phyloP scores from a whole-genome alignment of 2,329 filamentous ascomycete genomes.

The Aspergillus sp. region DNA sequence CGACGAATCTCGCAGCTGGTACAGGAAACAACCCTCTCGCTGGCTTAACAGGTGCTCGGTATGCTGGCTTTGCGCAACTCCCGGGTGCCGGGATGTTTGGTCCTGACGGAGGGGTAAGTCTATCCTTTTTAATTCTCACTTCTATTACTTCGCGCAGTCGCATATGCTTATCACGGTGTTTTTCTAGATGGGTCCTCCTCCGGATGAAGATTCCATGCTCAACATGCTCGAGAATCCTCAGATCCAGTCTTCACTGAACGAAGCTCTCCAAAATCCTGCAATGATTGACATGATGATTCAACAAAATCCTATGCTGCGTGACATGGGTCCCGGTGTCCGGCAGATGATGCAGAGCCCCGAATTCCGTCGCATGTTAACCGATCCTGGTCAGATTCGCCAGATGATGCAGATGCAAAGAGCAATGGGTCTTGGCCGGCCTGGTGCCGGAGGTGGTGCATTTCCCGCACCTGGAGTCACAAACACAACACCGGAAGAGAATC shows the following conservation, averaged over 20 bases:
- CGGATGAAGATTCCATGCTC: constrained; percentile 69
- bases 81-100: constrained; percentile 85
- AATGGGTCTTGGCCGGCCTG: constrained; percentile 47
- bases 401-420: constrained; percentile 72
- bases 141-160: not conserved
- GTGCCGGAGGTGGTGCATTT: constrained; percentile 52
- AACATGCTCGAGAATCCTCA: constrained; percentile 83
- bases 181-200: constrained; percentile 78
- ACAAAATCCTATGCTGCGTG: constrained; percentile 72
- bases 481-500: constrained; percentile 57
- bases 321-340: constrained; percentile 63
- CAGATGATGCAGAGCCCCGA: constrained; percentile 82
- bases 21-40: constrained; percentile 79
- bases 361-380: constrained; percentile 87
- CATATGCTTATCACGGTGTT: constrained; percentile 4
- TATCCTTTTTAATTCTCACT: not conserved
- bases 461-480: constrained; percentile 89
- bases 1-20: constrained; percentile 42
- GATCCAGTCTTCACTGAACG: constrained; percentile 79
- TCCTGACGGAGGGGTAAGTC: constrained; percentile 81
- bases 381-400: constrained; percentile 73
- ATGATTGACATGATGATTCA: constrained; percentile 94
- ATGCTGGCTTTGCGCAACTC: constrained; percentile 83
- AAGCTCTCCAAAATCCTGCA: constrained; percentile 89
- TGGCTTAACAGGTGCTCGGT: constrained; percentile 83